phyloP scores from a whole-genome alignment of 176 grass and related monocot genomes.

The Alloteropsis semialata region DNA sequence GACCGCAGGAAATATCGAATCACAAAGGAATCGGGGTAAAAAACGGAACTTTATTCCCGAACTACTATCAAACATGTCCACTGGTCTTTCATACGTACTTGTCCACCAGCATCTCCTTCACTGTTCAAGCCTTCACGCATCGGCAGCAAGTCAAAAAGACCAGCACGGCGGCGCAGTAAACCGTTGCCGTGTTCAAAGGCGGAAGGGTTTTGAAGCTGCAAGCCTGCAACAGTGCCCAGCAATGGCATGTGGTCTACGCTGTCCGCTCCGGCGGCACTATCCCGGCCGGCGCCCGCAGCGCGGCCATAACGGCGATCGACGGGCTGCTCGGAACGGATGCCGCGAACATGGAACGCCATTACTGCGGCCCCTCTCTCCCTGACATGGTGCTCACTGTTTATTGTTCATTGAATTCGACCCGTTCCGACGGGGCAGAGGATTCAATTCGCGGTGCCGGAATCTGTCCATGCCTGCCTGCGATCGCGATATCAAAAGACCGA shows the following conservation, averaged over 20 bases:
- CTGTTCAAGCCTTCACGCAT: background rate
- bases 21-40: too few relatives aligned
- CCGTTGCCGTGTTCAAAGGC: background rate
- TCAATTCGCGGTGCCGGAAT: background rate
- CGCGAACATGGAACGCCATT: constrained; percentile 11
- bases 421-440: constrained; percentile 5
- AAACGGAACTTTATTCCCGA: background rate
- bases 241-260: background rate
- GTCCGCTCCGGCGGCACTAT: background rate
- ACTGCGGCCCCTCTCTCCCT: constrained; percentile 24
- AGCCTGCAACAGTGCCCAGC: background rate
- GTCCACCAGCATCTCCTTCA: background rate
- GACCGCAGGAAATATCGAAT: background rate
- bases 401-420: constrained; percentile 9
- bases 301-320: constrained; percentile 12
- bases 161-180: background rate
- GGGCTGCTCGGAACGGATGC: background rate
- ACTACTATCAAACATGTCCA: background rate
- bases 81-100: background rate
- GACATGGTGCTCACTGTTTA: constrained; percentile 20
- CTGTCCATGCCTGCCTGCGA: background rate
- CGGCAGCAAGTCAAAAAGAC: background rate
- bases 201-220: background rate
- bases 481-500: background rate
- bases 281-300: background rate